Base-by-base conservation (phyloP, 768 basidiomycete genomes). In the Tulasnella sp. region DNA sequence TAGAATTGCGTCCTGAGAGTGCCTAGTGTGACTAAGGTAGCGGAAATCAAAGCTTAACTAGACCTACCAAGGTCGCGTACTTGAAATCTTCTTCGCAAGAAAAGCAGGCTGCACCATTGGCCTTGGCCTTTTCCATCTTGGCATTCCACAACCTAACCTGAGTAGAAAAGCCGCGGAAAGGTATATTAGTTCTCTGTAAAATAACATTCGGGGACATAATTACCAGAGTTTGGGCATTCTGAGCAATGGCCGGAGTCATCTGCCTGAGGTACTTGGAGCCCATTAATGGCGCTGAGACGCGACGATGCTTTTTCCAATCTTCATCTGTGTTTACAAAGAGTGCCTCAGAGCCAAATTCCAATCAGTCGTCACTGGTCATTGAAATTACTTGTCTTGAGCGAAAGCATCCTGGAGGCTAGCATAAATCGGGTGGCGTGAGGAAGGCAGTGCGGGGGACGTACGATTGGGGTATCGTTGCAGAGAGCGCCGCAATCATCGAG, bases 21-120 rank as follows among this genome's bases (percentile, higher is more conserved):
- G 14, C 18, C 9, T 21, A 2, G 1, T n/a, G 3, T 74, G 44
- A 10, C 18, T 42, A 31, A 42, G 18, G 19, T 14, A 14, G 38
- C n/a, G 27, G 44, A 42, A 38, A 5, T 21, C 1, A 39, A 21
- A 46, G 27, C 0, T 16, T 21, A 74, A 40, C 4, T 31, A 24
- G n/a, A 24, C 73, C 2, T 21, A 74, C 73, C 73, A 74, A 74
- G 39, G 73, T 74, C 21, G 73, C 38, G 12, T 46, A 40, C 42
- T 40, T 46, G 73, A 74, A 74, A 39, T 74, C 73, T 14, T 40
- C 73, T 31, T 74, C 73, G 39, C 73, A 74, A 27, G 14, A 27
- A 40, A 74, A 74, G 73, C 73, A 74, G 21, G n/a, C 16, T 31
- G 73, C 73, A 27, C 73, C 73, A n/a, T 74, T 31, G 18, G 38